Evolutionary conservation across 108 stramenopile species (phyloP).

Genomic region (Chaetoceros tenuissimus): DNA sequence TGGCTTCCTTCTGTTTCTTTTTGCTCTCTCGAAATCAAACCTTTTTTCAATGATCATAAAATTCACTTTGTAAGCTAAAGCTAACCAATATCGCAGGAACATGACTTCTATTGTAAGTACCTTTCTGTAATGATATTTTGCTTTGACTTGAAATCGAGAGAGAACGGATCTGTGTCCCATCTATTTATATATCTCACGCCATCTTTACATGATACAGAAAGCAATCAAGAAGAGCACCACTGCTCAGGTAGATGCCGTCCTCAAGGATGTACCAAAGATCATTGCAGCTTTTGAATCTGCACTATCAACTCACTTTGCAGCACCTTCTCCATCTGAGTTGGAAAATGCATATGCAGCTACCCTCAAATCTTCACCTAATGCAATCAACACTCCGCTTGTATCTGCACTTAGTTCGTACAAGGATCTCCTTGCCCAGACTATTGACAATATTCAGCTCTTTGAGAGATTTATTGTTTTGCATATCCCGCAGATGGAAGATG

Average conservation of each 20-base stretch:
- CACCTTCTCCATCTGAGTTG: not conserved
- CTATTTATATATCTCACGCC: too few relatives aligned
- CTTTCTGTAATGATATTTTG: too few relatives aligned
- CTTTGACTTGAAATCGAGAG: too few relatives aligned
- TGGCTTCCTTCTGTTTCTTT: too few relatives aligned
- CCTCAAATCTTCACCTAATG: not conserved
- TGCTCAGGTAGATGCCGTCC: not conserved
- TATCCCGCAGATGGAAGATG: conserved; percentile 70
- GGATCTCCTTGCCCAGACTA: not conserved
- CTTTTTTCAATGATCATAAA: too few relatives aligned
- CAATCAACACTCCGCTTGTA: not conserved
- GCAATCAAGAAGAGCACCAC: not conserved
- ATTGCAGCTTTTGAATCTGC: not conserved
- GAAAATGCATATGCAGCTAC: not conserved
- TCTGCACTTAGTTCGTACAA: not conserved
- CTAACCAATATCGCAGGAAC: too few relatives aligned
- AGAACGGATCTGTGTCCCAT: too few relatives aligned
- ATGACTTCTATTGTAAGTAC: too few relatives aligned
- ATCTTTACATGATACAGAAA: too few relatives aligned
- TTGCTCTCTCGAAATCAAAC: too few relatives aligned
- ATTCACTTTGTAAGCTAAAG: too few relatives aligned
- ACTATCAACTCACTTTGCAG: not conserved
- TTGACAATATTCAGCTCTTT: not conserved
- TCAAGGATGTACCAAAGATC: not conserved
- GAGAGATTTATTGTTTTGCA: conserved; percentile 17